These are phyloP conservation scores for Sporobolus alterniflorus DNA, from an alignment of 202 grass and related monocot species.

Conservation along the genomic window DNA sequence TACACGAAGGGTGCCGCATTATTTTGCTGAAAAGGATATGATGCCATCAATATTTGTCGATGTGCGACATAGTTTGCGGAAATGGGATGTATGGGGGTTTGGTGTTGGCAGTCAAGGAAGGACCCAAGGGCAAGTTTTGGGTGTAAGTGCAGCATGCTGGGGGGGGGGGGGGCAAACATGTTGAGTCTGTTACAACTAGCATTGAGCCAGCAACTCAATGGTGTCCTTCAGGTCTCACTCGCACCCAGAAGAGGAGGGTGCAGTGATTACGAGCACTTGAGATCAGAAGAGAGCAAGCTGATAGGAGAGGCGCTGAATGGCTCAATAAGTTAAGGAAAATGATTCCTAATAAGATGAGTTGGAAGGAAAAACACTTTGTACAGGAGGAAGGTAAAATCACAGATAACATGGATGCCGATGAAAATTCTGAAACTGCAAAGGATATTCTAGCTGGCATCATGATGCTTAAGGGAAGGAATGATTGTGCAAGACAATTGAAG, in stretches of 20 bases:
- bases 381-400: neutral
- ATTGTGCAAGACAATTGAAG: no score
- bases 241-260: neutral
- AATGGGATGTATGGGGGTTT: no score
- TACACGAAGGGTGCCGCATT: no score
- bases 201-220: neutral
- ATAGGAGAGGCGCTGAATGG: neutral
- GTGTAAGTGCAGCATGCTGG: no score
- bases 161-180: no score
- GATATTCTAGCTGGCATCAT: neutral
- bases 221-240: neutral
- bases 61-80: no score
- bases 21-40: no score
- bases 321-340: neutral
- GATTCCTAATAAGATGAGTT: neutral
- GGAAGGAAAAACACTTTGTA: neutral
- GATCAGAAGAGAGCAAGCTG: neutral
- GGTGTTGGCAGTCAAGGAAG: no score
- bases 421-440: neutral
- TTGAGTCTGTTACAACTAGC: no score
- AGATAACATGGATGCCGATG: neutral
- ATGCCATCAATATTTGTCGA: no score
- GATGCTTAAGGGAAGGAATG: no score
- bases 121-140: no score
- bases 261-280: neutral